Conservation (phyloP, 768 basidiomycete species). For the Suillus placidus region DNA sequence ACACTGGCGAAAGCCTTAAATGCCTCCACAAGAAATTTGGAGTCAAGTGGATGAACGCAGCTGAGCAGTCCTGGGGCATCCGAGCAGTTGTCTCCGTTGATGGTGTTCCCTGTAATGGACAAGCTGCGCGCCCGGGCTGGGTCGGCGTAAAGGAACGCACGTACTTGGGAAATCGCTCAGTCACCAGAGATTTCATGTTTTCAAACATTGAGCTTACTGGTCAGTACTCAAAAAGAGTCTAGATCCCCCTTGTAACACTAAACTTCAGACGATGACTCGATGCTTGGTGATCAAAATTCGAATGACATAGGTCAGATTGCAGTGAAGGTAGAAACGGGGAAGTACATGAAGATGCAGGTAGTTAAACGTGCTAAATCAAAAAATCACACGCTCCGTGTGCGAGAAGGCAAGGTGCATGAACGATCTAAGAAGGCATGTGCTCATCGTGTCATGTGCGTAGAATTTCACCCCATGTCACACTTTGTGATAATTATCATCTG, state of each 20-base stretch:
- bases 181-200: slow-evolving; percentile 17
- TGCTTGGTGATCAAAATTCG: slow-evolving; percentile 13
- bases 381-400: too few species aligned
- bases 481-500: background rate
- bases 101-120: background rate
- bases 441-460: slow-evolving; percentile 22
- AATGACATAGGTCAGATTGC: slow-evolving; percentile 22
- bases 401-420: slow-evolving; percentile 21
- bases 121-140: background rate
- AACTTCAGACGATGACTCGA: slow-evolving; percentile 25
- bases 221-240: background rate
- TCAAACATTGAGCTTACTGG: slow-evolving; percentile 22
- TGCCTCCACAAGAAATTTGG: background rate
- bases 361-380: rapidly evolving
- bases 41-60: slow-evolving; percentile 16
- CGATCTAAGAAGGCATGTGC: slow-evolving; percentile 24
- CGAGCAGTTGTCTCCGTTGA: slow-evolving; percentile 12
- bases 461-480: background rate
- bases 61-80: background rate
- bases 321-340: slow-evolving; percentile 13
- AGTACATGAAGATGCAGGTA: too few species aligned
- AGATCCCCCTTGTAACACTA: background rate
- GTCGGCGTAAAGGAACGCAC: background rate
- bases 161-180: background rate
- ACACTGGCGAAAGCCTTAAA: background rate